phyloP scores from a whole-genome alignment of 768 basidiomycete genomes.

The Lactarius pseudohatsudake region DNA sequence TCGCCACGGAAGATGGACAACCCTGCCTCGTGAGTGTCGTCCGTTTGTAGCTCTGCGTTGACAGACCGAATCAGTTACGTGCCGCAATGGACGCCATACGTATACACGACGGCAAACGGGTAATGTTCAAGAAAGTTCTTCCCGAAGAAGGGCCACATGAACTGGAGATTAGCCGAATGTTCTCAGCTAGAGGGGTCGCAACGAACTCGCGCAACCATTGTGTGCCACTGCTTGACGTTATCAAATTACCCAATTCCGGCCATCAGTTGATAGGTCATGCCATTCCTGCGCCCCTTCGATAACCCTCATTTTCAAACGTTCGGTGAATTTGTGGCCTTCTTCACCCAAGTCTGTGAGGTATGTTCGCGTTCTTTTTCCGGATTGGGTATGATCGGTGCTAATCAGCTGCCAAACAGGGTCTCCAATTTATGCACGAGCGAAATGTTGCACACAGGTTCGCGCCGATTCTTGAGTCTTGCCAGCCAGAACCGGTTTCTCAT shows the following conservation, averaged over 20 bases:
- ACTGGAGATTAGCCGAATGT: constrained; percentile 4
- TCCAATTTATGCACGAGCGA: constrained; percentile 31
- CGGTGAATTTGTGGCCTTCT: constrained; percentile 33
- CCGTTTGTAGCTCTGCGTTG: background rate
- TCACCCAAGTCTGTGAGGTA: constrained; percentile 33
- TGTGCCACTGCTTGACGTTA: constrained; percentile 29
- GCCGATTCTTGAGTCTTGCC: background rate
- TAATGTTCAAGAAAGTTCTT: constrained; percentile 29
- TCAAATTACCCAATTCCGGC: constrained; percentile 22
- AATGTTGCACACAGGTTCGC: constrained; percentile 32
- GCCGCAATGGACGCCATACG: constrained; percentile 30
- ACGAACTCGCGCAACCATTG: constrained; percentile 32
- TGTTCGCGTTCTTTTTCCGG: too few species aligned
- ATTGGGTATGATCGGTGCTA: background rate
- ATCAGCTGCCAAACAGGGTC: constrained; percentile 28
- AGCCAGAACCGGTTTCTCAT: background rate
- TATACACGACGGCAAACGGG: constrained; percentile 24
- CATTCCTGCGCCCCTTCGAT: constrained; percentile 28
- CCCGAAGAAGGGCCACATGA: constrained; percentile 20
- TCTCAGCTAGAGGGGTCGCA: constrained; percentile 20
- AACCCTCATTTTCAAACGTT: constrained; percentile 32
- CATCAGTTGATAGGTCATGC: constrained; percentile 29
- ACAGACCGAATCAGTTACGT: background rate
- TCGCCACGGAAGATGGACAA: constrained; percentile 18
- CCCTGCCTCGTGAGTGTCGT: constrained; percentile 9